These are phyloP conservation scores for Amanita muscaria DNA, from an alignment of 768 basidiomycete genomes.

Conservation along the genomic window DNA sequence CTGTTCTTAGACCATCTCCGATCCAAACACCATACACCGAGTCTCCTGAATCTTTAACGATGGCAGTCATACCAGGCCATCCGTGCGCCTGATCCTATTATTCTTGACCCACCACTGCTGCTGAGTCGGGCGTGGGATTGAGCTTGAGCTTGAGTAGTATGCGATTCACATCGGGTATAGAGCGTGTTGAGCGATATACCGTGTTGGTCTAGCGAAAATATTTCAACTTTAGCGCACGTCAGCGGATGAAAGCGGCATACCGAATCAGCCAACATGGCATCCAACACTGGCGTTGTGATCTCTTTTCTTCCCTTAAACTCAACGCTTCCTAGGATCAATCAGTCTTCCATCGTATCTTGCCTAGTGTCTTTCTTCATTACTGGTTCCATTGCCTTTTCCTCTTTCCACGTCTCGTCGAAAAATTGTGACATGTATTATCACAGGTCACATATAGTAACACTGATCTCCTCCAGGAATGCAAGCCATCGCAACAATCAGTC, in stretches of 20 bases:
- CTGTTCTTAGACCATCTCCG: slow-evolving; percentile 56
- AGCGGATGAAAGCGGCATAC: slow-evolving; percentile 31
- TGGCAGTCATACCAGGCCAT: slow-evolving; percentile 32
- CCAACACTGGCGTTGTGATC: slow-evolving; percentile 44
- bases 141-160: slow-evolving; percentile 21
- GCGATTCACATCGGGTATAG: slow-evolving; percentile 54
- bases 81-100: background rate
- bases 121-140: slow-evolving; percentile 24
- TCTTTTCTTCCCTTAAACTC: slow-evolving; percentile 48
- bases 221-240: background rate
- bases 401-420: too few relatives aligned
- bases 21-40: slow-evolving; percentile 77
- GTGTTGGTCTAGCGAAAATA: slow-evolving; percentile 78
- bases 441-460: too few relatives aligned
- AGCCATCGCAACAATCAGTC: too few relatives aligned
- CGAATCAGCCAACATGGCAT: slow-evolving; percentile 43
- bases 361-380: too few relatives aligned
- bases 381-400: too few relatives aligned
- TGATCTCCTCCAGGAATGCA: too few relatives aligned
- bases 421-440: too few relatives aligned
- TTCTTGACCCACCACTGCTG: slow-evolving; percentile 17
- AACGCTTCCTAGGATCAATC: slow-evolving; percentile 37
- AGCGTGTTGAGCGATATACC: slow-evolving; percentile 89
- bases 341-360: too few relatives aligned
- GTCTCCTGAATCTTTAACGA: slow-evolving; percentile 55